Evolutionary conservation across 2,329 filamentous ascomycete genomes (phyloP), one percentile per base, ranked within the genome.

Genomic region (Bisporella sp.): DNA sequence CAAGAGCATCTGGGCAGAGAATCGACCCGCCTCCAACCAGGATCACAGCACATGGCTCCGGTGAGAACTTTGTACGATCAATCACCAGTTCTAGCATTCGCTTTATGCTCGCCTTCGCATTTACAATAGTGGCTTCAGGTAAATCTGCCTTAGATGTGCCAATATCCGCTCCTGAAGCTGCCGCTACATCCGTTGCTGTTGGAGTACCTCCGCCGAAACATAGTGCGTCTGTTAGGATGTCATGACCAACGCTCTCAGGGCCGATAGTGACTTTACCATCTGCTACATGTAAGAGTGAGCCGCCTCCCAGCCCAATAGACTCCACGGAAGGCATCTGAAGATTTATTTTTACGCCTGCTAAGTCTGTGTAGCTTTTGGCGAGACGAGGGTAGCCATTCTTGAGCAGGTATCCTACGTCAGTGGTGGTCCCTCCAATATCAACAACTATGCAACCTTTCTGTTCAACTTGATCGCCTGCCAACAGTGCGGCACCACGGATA

Each of bases 401-500:
- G 1, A 80, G 67, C 1, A 82, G 62, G 0, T 78, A 69, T 9
- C 78, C 77, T 4, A 81, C 74, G 61, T 82, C 56, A 21, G 29
- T 5, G 2, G 78, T 82, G 0, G 79, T 82, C 6, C 79, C 79
- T 4, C 79, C 79, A 31, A 82, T 72, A 57, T 82, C 78, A 2
- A 80, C 71, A 41, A 81, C 61, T 6, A 53, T 50, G 4, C 52
- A 52, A 54, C 57, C 21, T 45, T 13, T 41, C 41, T 47, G 41
- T 32, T 41, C 41, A 21, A 21, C 21, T 2, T 21, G 21, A 21
- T 21, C 21, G 21, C 21, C 21, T 21, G 21, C 21, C 1, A 86
- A 64, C 50, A 81, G 85, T 0, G 79, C 81, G 2, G 80, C 79
- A 1, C 80, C 79, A 42, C 75, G 72, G 72, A 82, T 79, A 41